Base-by-base conservation (phyloP, 345 rosid species). In the Rhodamnia argentea region DNA sequence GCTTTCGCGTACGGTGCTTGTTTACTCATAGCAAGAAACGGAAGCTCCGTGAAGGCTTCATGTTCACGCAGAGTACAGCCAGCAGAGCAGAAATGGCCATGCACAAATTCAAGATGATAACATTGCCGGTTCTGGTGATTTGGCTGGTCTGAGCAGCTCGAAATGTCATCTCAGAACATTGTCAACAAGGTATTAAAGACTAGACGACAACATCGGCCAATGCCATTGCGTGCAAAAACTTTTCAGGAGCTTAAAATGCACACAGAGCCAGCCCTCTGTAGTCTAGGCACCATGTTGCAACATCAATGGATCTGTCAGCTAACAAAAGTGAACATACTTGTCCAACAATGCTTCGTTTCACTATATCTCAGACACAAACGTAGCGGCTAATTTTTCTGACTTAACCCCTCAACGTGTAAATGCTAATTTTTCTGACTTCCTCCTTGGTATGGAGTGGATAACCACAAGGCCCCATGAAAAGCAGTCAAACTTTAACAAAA, bases 321-420 rank as follows among this genome's bases (percentile, higher is more conserved):
- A 5, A 60, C n/a, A 60, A 60, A n/a, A 60, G 37, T 60, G 74
- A 60, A 60, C 20, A 14, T 3, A 60, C 74, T 1, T 5, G 55
- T n/a, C 18, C 5, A 5, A 60, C 0, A 0, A 6, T n/a, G 70
- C 27, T 0, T 60, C 18, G 0, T 60, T 13, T 27, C 10, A 0
- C 74, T 27, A 6, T 37, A 60, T 60, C 1, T 14, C 0, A 37
- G 10, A 6, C 70, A 6, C 37, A 10, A 62, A 62, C 0, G 0
- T 7, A 62, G 13, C 40, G 14, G 1, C 23, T 16, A 54, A 54
- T 54, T 54, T 54, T 54, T 54, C 23, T 54, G 9, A 54, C 56
- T 5, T 5, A 37, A 37, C 22, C 56, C 20, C 53, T 13, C 15
- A 52, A 52, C 16, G 53, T 52, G 53, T 4, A 13, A 52, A 13